These are phyloP conservation scores for Annulohypoxylon bovei DNA, from an alignment of 495 filamentous ascomycete species.

Conservation along the genomic window DNA sequence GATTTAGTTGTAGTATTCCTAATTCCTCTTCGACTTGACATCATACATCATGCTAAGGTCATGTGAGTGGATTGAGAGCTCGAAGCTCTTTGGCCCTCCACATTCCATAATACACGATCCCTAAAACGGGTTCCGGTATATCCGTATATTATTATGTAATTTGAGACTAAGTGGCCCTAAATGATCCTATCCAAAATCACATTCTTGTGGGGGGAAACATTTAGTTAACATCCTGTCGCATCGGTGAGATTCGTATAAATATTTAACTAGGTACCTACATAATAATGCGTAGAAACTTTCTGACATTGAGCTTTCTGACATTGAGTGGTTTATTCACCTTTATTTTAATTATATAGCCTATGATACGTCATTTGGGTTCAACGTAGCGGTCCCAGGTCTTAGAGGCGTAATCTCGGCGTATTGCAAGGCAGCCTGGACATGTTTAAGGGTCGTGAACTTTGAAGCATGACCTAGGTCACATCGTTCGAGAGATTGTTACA, in stretches of 20 bases:
- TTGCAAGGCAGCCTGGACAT: conserved; percentile 25
- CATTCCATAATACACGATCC: conserved; percentile 1
- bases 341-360: background rate
- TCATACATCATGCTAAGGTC: conserved; percentile 19
- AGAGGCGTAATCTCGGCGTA: conserved; percentile 37
- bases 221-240: background rate
- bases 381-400: conserved; percentile 20
- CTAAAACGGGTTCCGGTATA: conserved; percentile 11
- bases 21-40: conserved; percentile 30
- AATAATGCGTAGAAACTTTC: background rate
- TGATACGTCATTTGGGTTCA: conserved; percentile 26
- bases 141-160: conserved; percentile 2
- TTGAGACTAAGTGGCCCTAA: background rate
- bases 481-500: conserved; percentile 19
- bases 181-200: background rate
- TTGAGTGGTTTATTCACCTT: background rate
- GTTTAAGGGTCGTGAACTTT: background rate
- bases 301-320: background rate
- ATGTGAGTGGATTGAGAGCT: conserved; percentile 12
- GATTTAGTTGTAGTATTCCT: conserved; percentile 11
- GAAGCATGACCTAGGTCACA: conserved; percentile 25
- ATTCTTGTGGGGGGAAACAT: background rate
- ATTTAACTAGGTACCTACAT: background rate
- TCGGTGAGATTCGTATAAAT: background rate
- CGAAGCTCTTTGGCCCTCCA: background rate